Conservation (phyloP, 2,329 filamentous ascomycete species). For the Paramyrothecium sp. region DNA sequence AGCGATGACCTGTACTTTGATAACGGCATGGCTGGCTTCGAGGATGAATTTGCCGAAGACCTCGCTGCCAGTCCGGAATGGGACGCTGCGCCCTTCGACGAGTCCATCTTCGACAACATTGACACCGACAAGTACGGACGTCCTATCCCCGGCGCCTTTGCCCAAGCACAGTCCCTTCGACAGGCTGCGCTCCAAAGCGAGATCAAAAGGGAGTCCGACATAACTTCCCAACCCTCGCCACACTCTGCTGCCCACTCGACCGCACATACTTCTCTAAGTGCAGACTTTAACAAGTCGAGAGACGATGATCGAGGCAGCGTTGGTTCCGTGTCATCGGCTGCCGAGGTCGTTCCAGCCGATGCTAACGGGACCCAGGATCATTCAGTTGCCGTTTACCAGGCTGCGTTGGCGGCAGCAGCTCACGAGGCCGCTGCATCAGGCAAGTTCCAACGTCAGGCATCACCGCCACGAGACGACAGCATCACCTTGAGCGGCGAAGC, state of each 20-base stretch:
- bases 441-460: slow-evolving; percentile 65
- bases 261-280: slow-evolving; percentile 50
- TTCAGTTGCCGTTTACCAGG: slow-evolving; percentile 68
- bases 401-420: slow-evolving; percentile 78
- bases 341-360: slow-evolving; percentile 8
- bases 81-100: slow-evolving; percentile 63
- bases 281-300: slow-evolving; percentile 15
- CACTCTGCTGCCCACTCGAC: slow-evolving; percentile 48
- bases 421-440: slow-evolving; percentile 73
- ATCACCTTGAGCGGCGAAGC: slow-evolving; percentile 10
- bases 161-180: slow-evolving; percentile 47
- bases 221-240: slow-evolving; percentile 42
- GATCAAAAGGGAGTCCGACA: slow-evolving; percentile 45
- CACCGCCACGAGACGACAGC: slow-evolving; percentile 31
- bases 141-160: slow-evolving; percentile 58
- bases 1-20: slow-evolving; percentile 71
- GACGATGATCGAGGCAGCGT: slow-evolving; percentile 3
- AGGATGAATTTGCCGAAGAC: slow-evolving; percentile 44
- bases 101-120: slow-evolving; percentile 70
- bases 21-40: slow-evolving; percentile 54
- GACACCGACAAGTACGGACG: slow-evolving; percentile 63
- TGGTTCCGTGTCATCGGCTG: slow-evolving; percentile 7
- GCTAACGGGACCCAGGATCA: slow-evolving; percentile 11
- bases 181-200: slow-evolving; percentile 25
- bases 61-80: slow-evolving; percentile 38